phyloP scores from a whole-genome alignment of 176 grass and related monocot genomes.

The Carex scoparia region DNA sequence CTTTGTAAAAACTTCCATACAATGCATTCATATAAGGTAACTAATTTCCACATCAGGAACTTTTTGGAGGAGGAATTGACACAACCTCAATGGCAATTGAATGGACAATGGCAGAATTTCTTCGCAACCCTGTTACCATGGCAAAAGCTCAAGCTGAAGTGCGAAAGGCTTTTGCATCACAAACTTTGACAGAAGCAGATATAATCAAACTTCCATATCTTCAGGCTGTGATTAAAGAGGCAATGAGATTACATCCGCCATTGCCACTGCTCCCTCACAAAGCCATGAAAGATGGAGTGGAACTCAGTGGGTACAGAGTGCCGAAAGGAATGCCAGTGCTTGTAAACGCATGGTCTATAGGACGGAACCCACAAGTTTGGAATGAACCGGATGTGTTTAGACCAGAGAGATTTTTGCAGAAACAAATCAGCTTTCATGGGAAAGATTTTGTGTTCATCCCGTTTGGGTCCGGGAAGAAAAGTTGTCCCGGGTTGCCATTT shows the following conservation, averaged over 20 bases:
- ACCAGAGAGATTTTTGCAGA: conserved; percentile 42
- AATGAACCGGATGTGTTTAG: conserved; percentile 26
- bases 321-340: conserved; percentile 23
- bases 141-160: conserved; percentile 49
- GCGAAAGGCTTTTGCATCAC: conserved; percentile 16
- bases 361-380: conserved; percentile 44
- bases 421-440: conserved; percentile 24
- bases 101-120: conserved; percentile 68
- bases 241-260: conserved; percentile 49
- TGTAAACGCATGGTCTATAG: conserved; percentile 43
- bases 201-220: conserved; percentile 41
- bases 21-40: not conserved
- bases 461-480: conserved; percentile 48
- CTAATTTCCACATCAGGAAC: not conserved
- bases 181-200: conserved; percentile 24
- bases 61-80: conserved; percentile 39
- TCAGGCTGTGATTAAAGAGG: conserved; percentile 58
- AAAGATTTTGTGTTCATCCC: conserved; percentile 37
- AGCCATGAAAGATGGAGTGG: conserved; percentile 23
- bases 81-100: conserved; percentile 47
- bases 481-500: conserved; percentile 49
- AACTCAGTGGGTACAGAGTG: conserved; percentile 37
- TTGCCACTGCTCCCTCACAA: conserved; percentile 48
- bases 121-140: conserved; percentile 44
- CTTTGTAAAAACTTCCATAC: not conserved